phyloP scores from a whole-genome alignment of 2,329 filamentous ascomycete genomes.

The Geosmithia putterillii region DNA sequence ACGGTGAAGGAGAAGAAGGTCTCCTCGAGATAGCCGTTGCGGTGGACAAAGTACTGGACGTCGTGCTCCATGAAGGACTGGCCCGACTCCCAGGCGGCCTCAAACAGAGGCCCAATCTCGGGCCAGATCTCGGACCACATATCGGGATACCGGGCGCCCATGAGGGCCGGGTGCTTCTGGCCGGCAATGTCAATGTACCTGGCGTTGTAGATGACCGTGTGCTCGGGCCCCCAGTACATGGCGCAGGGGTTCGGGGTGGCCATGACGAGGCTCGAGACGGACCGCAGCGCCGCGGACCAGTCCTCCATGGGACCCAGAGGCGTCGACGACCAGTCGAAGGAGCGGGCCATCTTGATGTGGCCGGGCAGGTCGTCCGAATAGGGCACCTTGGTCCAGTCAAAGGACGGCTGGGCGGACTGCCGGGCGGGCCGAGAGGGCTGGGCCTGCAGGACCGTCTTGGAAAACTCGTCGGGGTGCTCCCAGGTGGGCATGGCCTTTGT shows the following conservation, averaged over 20 bases:
- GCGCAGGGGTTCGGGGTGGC: slow-evolving; percentile 61
- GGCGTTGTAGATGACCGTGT: slow-evolving; percentile 60
- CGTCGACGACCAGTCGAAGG: slow-evolving; percentile 61
- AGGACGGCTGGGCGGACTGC: slow-evolving; percentile 39
- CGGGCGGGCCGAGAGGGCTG: slow-evolving; percentile 18
- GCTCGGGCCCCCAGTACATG: slow-evolving; percentile 68
- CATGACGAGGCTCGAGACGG: slow-evolving; percentile 77
- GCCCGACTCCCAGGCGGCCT: slow-evolving; percentile 53
- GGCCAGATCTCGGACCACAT: slow-evolving; percentile 68
- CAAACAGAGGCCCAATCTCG: slow-evolving; percentile 55
- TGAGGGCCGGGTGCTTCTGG: slow-evolving; percentile 62
- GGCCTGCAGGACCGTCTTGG: slow-evolving; percentile 24
- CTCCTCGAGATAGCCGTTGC: slow-evolving; percentile 62
- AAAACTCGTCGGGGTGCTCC: slow-evolving; percentile 27
- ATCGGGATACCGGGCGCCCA: slow-evolving; percentile 59
- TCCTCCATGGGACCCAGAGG: slow-evolving; percentile 62
- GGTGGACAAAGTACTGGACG: slow-evolving; percentile 60
- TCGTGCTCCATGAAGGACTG: slow-evolving; percentile 80
- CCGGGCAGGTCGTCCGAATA: slow-evolving; percentile 48
- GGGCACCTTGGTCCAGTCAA: slow-evolving; percentile 72
- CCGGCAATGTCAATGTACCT: slow-evolving; percentile 61
- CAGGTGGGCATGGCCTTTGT: slow-evolving; percentile 3
- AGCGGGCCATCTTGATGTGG: slow-evolving; percentile 63
- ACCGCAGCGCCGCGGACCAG: slow-evolving; percentile 60
- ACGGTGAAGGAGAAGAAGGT: slow-evolving; percentile 77